Base-by-base conservation (phyloP, 1,284 basidiomycete species). In the Sporisorium graminicola region DNA sequence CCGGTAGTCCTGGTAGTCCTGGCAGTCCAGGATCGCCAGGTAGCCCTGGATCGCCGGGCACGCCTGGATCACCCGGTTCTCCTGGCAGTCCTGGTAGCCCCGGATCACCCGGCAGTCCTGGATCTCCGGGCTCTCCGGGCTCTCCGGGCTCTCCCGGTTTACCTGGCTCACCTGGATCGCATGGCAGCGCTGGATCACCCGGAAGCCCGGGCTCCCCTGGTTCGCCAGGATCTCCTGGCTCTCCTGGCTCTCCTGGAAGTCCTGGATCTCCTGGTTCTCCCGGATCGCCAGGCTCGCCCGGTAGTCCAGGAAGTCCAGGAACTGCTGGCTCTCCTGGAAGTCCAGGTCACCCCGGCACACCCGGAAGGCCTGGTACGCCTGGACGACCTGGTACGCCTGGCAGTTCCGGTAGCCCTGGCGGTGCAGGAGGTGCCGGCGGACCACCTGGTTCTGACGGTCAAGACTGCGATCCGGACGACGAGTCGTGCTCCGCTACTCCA, bases 311-410 rank as follows among this genome's bases (percentile, higher is more conserved):
- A n/a, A 20, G 44, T 26, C 29, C 31, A 24, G 55, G 54, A n/a
- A 44, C 49, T 33, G 49, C 62, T 47, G 68, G 54, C n/a, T 46
- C 49, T 33, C 54, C 62, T 47, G 68, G 54, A 43, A 35, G 10
- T 35, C 35, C 35, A 18, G 58, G 60, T 22, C 43, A 55, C 26
- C 29, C 29, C 18, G 47, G n/a, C n/a, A n/a, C n/a, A n/a, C n/a
- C n/a, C n/a, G n/a, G 58, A n/a, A 7, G 1, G 18, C 29, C 49
- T 40, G 51, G 51, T 22, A 16, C 31, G 1, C 10, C 22, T 3
- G 70, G 58, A n/a, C 2, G 1, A 5, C 29, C 49, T 40, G 51
- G 51, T 22, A 16, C 31, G 1, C 10, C 22, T 3, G 70, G 52
- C 3, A 64, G 58, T 46, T 22, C 50, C 10, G 63, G 63, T 2